Conservation (phyloP, 805 yeast genomes). For the Priceomyces fermenticarens region DNA sequence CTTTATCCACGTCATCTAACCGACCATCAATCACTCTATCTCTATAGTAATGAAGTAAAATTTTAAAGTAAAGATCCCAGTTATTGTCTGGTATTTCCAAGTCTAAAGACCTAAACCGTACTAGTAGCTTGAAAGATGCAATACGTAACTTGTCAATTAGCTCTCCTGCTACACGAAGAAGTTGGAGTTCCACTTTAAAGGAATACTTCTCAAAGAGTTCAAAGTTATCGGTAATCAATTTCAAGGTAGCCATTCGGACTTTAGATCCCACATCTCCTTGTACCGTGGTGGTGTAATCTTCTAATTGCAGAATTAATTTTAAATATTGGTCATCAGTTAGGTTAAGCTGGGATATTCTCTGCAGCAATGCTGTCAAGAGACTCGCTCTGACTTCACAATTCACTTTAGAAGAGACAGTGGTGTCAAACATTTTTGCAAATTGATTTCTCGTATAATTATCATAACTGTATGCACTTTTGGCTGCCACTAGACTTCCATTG, state of each 20-base stretch:
- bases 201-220: constrained; percentile 4
- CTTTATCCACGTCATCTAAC: constrained; percentile 8
- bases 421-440: constrained; percentile 15
- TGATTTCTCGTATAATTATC: constrained; percentile 8
- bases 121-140: constrained; percentile 39
- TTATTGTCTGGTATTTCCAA: neutral
- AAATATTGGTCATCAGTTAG: constrained; percentile 8
- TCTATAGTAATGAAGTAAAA: constrained; percentile 18
- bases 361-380: constrained; percentile 21
- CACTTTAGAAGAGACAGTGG: constrained; percentile 21
- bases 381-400: constrained; percentile 29
- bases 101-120: constrained; percentile 12
- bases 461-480: constrained; percentile 32
- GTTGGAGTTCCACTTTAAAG: constrained; percentile 22
- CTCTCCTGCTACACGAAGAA: constrained; percentile 63
- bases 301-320: constrained; percentile 40
- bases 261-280: constrained; percentile 93
- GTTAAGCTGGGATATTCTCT: constrained; percentile 6
- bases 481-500: constrained; percentile 35
- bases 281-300: constrained; percentile 74
- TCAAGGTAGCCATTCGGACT: constrained; percentile 53
- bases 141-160: constrained; percentile 53
- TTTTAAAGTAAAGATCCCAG: constrained; percentile 16
- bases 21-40: neutral
- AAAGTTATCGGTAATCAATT: constrained; percentile 31